Conservation (phyloP, 805 yeast genomes). For the Yarrowia sp. region DNA sequence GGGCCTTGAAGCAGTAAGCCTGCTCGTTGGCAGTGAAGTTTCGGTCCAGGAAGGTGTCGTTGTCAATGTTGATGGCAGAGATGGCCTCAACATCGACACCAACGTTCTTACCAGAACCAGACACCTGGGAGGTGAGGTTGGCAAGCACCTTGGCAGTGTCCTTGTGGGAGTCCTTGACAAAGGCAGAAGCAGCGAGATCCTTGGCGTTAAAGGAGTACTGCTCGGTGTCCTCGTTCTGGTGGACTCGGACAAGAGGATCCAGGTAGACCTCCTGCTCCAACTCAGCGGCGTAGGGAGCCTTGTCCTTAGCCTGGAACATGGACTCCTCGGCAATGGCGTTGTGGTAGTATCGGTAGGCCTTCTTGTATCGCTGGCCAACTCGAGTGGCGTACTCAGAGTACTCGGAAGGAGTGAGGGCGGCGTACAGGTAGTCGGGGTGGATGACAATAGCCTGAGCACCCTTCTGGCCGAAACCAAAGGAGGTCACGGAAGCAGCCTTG, state of each 20-base stretch:
- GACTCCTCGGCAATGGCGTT: constrained; percentile 88
- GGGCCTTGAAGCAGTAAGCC: constrained; percentile 67
- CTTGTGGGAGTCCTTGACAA: constrained; percentile 42
- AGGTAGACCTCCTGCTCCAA: constrained; percentile 87
- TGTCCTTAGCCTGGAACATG: constrained; percentile 86
- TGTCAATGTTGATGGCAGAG: constrained; percentile 74
- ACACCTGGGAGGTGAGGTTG: constrained; percentile 49
- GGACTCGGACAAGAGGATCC: constrained; percentile 88
- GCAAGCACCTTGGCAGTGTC: constrained; percentile 64
- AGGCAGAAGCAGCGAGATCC: constrained; percentile 40
- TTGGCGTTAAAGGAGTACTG: constrained; percentile 37
- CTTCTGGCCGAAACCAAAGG: constrained; percentile 99
- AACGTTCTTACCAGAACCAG: constrained; percentile 56
- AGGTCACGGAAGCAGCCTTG: constrained; percentile 94
- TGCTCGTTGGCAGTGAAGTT: constrained; percentile 84
- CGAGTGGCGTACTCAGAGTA: constrained; percentile 69
- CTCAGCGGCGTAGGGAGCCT: constrained; percentile 88
- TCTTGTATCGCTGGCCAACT: constrained; percentile 78
- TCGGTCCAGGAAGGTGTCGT: constrained; percentile 85
- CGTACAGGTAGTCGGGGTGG: constrained; percentile 90
- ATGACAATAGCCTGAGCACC: constrained; percentile 94
- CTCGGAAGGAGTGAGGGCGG: constrained; percentile 66
- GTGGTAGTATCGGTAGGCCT: constrained; percentile 92
- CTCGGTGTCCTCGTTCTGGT: constrained; percentile 40
- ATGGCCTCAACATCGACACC: constrained; percentile 97